Evolutionary conservation across 768 basidiomycete species (phyloP).

Genomic region (Tricholoma sp.): DNA sequence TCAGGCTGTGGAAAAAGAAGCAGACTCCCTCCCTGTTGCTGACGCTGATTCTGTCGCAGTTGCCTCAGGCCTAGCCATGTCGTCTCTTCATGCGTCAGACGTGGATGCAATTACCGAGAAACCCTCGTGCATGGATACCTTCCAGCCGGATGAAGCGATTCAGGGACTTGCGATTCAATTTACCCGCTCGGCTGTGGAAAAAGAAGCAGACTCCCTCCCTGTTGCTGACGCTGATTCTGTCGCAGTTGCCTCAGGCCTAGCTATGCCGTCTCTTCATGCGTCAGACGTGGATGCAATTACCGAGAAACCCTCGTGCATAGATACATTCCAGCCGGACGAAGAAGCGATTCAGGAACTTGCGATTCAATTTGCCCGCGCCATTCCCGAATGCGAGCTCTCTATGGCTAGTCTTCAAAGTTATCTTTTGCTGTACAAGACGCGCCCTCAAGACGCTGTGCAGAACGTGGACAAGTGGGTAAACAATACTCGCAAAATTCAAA

Average conservation of each 20-base stretch:
- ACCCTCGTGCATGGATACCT: neutral
- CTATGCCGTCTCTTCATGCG: slow-evolving; percentile 8
- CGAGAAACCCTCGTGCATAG: neutral
- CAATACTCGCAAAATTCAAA: neutral
- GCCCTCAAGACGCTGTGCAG: slow-evolving; percentile 51
- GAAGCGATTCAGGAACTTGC: slow-evolving; percentile 43
- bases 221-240: slow-evolving; percentile 18
- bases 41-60: slow-evolving; percentile 18
- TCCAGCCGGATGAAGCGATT: slow-evolving; percentile 19
- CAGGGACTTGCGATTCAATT: slow-evolving; percentile 51
- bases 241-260: slow-evolving; percentile 12
- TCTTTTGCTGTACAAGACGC: slow-evolving; percentile 63
- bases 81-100: slow-evolving; percentile 7
- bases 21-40: slow-evolving; percentile 20
- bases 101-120: neutral
- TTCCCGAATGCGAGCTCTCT: slow-evolving; percentile 45
- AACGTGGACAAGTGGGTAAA: slow-evolving; percentile 45
- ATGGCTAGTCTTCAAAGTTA: slow-evolving; percentile 54
- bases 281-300: neutral
- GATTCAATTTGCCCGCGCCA: slow-evolving; percentile 43
- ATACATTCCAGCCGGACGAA: neutral
- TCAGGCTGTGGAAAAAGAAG: slow-evolving; percentile 15
- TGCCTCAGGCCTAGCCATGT: slow-evolving; percentile 4
- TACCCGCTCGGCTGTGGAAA: slow-evolving; percentile 26
- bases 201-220: slow-evolving; percentile 21